Evolutionary conservation across 129 eudicot species (phyloP).

Genomic region (Centrapalus pauciflorus): DNA sequence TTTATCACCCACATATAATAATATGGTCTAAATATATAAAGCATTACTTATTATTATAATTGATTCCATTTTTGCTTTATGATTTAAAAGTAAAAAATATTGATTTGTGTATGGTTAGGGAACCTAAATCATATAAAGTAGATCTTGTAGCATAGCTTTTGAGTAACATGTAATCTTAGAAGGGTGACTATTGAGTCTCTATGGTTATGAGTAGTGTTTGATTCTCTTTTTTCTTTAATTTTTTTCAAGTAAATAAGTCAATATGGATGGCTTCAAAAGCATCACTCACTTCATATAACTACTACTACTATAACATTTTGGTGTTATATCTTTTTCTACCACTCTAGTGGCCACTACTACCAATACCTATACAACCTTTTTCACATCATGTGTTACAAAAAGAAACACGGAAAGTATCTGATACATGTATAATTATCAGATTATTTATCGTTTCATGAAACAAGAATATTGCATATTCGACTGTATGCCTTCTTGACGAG

Average conservation of each 20-base stretch:
- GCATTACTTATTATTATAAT: slow-evolving; percentile 3
- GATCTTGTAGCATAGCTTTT: slow-evolving; percentile 81
- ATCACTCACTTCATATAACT: slow-evolving; percentile 11
- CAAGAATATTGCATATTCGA: no score
- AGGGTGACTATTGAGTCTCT: slow-evolving; percentile 49
- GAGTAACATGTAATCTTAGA: slow-evolving; percentile 57
- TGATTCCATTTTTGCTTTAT: neutral
- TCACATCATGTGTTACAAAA: neutral
- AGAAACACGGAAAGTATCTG: neutral
- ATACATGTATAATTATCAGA: no score
- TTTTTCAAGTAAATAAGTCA: slow-evolving; percentile 21
- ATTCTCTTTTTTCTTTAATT: slow-evolving; percentile 14
- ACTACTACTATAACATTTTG: slow-evolving; percentile 1
- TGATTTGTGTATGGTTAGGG: slow-evolving; percentile 25
- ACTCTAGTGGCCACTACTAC: slow-evolving; percentile 15
- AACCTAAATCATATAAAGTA: slow-evolving; percentile 50
- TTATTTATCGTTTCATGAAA: no score
- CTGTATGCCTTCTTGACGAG: no score
- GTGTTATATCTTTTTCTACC: slow-evolving; percentile 1
- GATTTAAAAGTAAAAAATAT: slow-evolving; percentile 22
- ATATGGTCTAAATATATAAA: neutral
- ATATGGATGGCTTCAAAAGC: slow-evolving; percentile 34
- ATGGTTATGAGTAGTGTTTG: slow-evolving; percentile 48
- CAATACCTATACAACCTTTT: neutral
- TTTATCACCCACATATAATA: neutral